Evolutionary conservation across 2,329 filamentous ascomycete species (phyloP), one percentile per base, ranked within the genome.

Genomic region (Colletotrichum australisinense): DNA sequence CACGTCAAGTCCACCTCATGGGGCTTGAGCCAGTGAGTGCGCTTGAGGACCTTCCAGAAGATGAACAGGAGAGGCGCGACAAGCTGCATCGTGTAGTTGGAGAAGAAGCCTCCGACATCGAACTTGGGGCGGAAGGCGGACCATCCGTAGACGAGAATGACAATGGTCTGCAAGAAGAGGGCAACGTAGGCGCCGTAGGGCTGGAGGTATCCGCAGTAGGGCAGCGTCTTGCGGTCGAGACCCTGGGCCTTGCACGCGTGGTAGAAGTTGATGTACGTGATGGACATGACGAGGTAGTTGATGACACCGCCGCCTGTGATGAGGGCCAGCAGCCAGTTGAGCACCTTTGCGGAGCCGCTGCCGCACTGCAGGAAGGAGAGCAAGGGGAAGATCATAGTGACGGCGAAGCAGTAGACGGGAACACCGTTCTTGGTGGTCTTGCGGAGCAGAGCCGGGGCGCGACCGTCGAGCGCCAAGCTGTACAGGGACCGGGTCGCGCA

Each of bases 141-240:
- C 88, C 89, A 93, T 2, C 91, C 91, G 76, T 93, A 91, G 0
- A 92, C 86, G 1, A 93, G 83, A 4, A 93, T 87, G 11, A 93
- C 83, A 30, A 93, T 85, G 67, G 80, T 84, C 78, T 92, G 92
- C 52, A 92, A 83, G 0, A 88, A 74, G 16, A 93, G 85, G 6
- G 86, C 88, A 22, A 89, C 77, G 78, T 88, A 87, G 0, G 91
- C 91, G 0, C 91, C 90, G 70, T 84, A 88, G 0, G 91, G 91
- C 73, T 93, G 92, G 0, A 90, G 92, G 89, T 89, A 92, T 77
- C 93, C 93, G 73, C 87, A 89, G 82, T 91, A 93, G 0, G 91
- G 90, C 0, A 93, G 84, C 84, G 72, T 92, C 88, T 8, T 90
- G 89, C 62, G 73, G 66, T 75, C 71, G 63, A 91, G 87, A n/a